phyloP scores from a whole-genome alignment of 169 alveolate species.

The Eimeria tenella region DNA sequence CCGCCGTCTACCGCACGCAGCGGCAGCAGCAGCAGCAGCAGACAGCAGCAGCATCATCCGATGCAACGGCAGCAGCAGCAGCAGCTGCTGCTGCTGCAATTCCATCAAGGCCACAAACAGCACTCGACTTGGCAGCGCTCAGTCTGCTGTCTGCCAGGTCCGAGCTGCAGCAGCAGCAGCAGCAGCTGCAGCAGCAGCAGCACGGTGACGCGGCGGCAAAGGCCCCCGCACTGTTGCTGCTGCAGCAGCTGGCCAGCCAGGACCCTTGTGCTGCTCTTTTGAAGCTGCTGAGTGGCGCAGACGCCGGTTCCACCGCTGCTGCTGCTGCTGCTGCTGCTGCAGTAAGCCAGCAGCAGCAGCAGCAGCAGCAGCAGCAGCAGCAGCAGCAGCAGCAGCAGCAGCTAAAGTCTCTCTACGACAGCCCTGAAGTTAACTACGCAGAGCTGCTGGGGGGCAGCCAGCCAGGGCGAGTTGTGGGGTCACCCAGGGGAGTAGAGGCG shows the following conservation, averaged over 20 bases:
- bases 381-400: background rate
- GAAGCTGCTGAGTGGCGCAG: background rate
- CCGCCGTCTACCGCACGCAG: background rate
- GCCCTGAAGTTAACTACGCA: too few relatives aligned
- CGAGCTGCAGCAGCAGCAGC: background rate
- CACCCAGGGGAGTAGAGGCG: too few relatives aligned
- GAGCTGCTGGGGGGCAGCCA: too few relatives aligned
- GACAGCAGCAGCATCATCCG: background rate
- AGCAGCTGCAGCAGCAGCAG: conserved; percentile 17
- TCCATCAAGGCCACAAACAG: background rate
- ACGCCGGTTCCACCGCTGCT: background rate
- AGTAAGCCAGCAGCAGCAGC: background rate
- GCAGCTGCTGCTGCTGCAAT: conserved; percentile 5
- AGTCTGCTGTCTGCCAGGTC: conserved; percentile 14
- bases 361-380: background rate
- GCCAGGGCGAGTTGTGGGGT: too few relatives aligned
- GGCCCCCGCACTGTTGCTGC: background rate
- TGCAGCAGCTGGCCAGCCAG: background rate
- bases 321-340: conserved; percentile 26
- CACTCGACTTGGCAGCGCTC: conserved; percentile 30
- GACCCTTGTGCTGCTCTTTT: background rate
- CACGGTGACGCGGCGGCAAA: background rate
- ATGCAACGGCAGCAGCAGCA: background rate
- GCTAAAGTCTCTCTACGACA: background rate
- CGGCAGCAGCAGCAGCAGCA: background rate